These are phyloP conservation scores for Yamadazyma siamensis DNA, from an alignment of 1,139 yeast genomes.

Conservation along the genomic window DNA sequence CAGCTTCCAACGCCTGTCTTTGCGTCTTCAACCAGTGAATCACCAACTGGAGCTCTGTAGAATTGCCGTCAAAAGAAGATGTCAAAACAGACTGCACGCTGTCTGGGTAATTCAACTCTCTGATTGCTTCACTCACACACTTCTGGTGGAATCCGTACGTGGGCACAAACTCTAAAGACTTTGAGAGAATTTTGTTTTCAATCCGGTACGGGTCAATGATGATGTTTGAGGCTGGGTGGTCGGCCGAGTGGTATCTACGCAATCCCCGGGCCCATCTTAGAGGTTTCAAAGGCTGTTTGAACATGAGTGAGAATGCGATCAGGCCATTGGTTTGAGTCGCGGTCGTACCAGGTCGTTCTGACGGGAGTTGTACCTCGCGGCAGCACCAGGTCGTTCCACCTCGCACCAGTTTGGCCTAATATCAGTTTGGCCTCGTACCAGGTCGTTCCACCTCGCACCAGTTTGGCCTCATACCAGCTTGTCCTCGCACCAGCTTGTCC, in stretches of 20 bases:
- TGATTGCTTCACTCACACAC: slow-evolving; percentile 60
- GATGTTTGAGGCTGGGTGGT: slow-evolving; percentile 32
- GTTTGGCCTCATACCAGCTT: no score
- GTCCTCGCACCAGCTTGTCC: no score
- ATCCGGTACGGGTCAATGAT: slow-evolving; percentile 27
- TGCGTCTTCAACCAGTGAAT: slow-evolving; percentile 39
- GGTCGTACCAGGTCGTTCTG: no score
- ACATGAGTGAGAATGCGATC: no score
- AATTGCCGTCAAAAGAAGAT: slow-evolving; percentile 25
- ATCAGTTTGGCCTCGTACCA: no score
- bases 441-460: no score
- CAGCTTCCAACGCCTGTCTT: slow-evolving; percentile 29
- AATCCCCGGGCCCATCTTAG: no score
- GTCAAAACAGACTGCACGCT: slow-evolving; percentile 60
- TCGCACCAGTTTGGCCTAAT: no score
- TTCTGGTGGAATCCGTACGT: slow-evolving; percentile 60
- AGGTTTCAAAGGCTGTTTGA: no score
- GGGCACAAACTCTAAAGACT: slow-evolving; percentile 57
- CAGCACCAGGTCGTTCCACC: no score
- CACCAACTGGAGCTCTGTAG: slow-evolving; percentile 46
- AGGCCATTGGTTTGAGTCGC: no score
- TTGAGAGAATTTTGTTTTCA: slow-evolving; percentile 32
- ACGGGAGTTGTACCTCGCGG: no score
- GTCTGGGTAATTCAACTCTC: slow-evolving; percentile 61
- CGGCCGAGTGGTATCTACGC: slow-evolving; percentile 30